Evolutionary conservation across 768 basidiomycete species (phyloP), one percentile per base, ranked within the genome.

Genomic region (Amanita brunnescens): DNA sequence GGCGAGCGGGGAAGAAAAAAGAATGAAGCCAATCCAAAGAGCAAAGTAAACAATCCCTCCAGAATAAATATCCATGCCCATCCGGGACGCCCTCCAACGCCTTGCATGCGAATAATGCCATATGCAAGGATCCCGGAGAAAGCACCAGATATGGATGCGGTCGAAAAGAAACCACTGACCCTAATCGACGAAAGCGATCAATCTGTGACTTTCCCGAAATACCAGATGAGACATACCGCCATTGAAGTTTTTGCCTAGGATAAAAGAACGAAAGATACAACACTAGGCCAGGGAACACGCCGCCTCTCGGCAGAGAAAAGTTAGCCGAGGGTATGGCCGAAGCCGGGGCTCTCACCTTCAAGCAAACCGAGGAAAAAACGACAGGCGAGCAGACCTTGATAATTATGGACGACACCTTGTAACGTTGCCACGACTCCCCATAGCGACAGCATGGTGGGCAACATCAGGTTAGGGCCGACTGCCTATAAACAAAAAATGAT

Each of bases 21-120:
- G 67, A 72, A 83, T 0, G 77, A 70, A 1, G 62, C 24, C 3
- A 77, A 29, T 6, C 84, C 87, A 54, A 83, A 78, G 2, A 76
- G 42, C 51, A 79, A 66, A 0, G 85, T 85, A 63, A 88, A 79
- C 2, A 76, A 64, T 1, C 86, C 86, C 63, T 87, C 78, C 29
- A 83, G 65, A 47, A 82, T 79, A 61, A 83, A 82, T 44, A 85
- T 77, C 83, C 81, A 87, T 13, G 76, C 70, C 84, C 84, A 87
- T 2, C 81, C 83, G 2, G 74, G 70, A 35, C 72, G 73, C 1
- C 71, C 64, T 0, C 73, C 71, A 8, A 76, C 63, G 9, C 81
- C 81, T 44, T 84, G 59, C 76, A 87, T 80, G 34, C 79, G 69
- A 49, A 79, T 72, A 58, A 89, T 84, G 0, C 77, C 81, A 40